Conservation (phyloP, 345 rosid genomes). For the Fremontodendron californicum region DNA sequence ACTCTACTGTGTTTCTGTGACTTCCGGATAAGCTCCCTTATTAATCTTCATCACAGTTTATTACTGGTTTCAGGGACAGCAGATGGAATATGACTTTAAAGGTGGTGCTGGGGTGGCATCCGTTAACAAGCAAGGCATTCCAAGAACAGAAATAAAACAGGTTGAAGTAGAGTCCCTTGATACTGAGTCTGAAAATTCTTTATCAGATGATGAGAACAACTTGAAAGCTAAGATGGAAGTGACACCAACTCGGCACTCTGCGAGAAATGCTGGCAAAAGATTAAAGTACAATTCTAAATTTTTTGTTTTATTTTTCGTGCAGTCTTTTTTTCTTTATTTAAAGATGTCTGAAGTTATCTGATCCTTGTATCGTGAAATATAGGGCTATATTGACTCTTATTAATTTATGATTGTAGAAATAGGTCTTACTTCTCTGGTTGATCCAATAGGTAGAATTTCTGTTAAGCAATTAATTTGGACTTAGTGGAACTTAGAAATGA, state of each 20-base stretch:
- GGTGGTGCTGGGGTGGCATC: slow-evolving; percentile 68
- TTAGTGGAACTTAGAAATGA: neutral
- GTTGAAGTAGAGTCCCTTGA: slow-evolving; percentile 47
- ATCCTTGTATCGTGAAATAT: neutral
- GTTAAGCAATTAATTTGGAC: neutral
- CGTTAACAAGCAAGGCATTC: slow-evolving; percentile 26
- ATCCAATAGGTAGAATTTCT: neutral
- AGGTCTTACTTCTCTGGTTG: neutral
- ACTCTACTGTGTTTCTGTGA: neutral
- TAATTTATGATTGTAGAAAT: neutral
- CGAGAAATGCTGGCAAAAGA: slow-evolving; percentile 65
- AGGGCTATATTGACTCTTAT: neutral
- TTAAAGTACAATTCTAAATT: slow-evolving; percentile 43
- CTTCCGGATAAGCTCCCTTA: neutral
- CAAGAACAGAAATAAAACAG: slow-evolving; percentile 35
- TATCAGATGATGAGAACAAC: slow-evolving; percentile 39
- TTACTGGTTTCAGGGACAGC: slow-evolving; percentile 46
- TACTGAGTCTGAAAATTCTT: slow-evolving; percentile 39
- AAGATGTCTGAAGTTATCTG: slow-evolving; percentile 9
- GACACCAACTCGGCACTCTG: slow-evolving; percentile 63
- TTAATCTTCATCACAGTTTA: neutral
- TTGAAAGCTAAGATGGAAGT: slow-evolving; percentile 42
- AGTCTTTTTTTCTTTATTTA: neutral
- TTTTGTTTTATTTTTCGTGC: slow-evolving; percentile 10
- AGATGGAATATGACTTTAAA: slow-evolving; percentile 53